Evolutionary conservation across 2,329 filamentous ascomycete genomes (phyloP), one percentile per base, ranked within the genome.

Genomic region (Blastomyces emzantsi): DNA sequence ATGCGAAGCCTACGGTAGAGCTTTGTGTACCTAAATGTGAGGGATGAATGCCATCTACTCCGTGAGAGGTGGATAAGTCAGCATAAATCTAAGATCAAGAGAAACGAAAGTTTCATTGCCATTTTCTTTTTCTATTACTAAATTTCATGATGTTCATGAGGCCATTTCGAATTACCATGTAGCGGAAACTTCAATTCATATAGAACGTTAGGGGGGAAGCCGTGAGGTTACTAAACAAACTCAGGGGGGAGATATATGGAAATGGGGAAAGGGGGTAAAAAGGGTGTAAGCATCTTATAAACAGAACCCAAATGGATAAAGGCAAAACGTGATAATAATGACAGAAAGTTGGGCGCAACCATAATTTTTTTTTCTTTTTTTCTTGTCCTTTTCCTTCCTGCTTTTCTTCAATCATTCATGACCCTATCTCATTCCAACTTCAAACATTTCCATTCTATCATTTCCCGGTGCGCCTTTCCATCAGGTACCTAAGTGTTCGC

Each of bases 391-490:
- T 51, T 3, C 49, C 11, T 15, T 52, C 49, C 22, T 51, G 9
- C 19, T 47, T 28, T 15, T 51, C 8, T 52, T 28, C 13, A 17
- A 28, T 52, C 25, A 30, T 52, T 28, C 49, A 30, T 5, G 25
- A 5, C 7, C 9, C 47, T 51, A 8, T 22, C 43, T 49, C 25
- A 36, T 49, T 49, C 43, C 17, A 11, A n/a, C 25, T 49, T 60
- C 43, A 25, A 60, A 36, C 33, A 33, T 13, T 36, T 33, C 43
- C 57, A 60, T 33, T 60, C 57, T 60, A 60, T 60, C 57, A 60
- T 60, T 52, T 60, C 41, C 57, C 43, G 43, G 25, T 49, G 57
- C 43, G 57, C 43, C 41, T 59, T 60, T 60, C 41, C 30, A 58
- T 56, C 55, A 58, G n/a, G 36, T 30, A 28, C 49, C n/a, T 56